Percentiles rank a stretch among this genome's conserved stretches.
Conservation (phyloP, 352 stramenopile genomes). For the Globisporangium recalcitrans region DNA sequence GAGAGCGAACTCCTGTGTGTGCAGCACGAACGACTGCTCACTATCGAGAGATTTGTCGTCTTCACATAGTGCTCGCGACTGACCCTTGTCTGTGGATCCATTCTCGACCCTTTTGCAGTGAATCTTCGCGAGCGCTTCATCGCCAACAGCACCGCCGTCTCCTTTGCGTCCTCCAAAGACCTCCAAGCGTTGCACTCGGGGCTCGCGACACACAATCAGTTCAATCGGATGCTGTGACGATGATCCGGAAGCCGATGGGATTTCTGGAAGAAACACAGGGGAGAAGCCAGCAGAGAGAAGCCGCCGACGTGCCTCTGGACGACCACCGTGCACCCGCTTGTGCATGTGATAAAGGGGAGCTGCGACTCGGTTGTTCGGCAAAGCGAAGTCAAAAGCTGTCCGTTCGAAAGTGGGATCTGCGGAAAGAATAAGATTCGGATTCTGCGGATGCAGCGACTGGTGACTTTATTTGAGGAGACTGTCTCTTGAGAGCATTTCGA, state of each 20-base stretch:
- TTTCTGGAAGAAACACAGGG: slow-evolving; percentile 1
- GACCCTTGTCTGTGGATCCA: neutral
- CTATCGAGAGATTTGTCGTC: neutral
- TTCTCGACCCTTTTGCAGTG: slow-evolving; percentile 8
- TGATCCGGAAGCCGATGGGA: neutral
- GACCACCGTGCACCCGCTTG: no score
- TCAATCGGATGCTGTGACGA: no score
- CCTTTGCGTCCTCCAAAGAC: slow-evolving; percentile 49
- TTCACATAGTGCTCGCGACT: neutral
- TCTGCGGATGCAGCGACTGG: neutral
- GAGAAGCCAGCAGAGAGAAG: neutral
- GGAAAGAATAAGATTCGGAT: neutral
- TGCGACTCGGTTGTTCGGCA: neutral
- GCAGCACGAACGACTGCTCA: neutral
- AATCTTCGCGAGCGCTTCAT: slow-evolving; percentile 53
- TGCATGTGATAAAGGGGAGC: neutral
- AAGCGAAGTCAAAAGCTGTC: neutral
- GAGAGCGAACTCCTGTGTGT: slow-evolving; percentile 10
- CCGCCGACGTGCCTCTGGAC: neutral
- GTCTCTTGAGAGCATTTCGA: neutral
- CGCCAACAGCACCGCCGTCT: slow-evolving; percentile 37
- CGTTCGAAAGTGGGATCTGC: neutral
- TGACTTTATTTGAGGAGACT: neutral
- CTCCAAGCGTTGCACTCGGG: slow-evolving; percentile 45
- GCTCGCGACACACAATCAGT: slow-evolving; percentile 19